These are phyloP conservation scores for Yarrowia osloensis DNA, from an alignment of 805 yeast genomes.

Conservation along the genomic window DNA sequence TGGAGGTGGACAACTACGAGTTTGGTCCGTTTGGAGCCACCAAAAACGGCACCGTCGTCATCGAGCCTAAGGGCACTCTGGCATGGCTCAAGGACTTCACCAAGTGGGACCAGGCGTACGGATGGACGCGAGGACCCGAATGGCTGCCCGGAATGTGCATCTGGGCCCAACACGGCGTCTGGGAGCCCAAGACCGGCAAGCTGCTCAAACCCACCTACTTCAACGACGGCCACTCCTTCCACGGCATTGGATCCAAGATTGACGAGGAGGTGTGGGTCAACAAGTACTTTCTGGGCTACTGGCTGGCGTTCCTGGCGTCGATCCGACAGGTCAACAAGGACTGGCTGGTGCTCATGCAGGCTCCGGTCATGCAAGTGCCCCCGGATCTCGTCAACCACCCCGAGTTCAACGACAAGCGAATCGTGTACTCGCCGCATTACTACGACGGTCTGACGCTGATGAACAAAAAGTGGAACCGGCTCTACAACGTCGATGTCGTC, in stretches of 20 bases:
- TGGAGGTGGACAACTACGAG: slow-evolving; percentile 65
- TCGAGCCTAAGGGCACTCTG: slow-evolving; percentile 64
- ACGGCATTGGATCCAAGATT: slow-evolving; percentile 36
- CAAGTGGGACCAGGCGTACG: slow-evolving; percentile 51
- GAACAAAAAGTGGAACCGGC: slow-evolving; percentile 86
- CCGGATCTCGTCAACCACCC: slow-evolving; percentile 51
- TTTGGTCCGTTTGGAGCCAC: slow-evolving; percentile 71
- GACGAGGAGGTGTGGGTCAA: slow-evolving; percentile 58
- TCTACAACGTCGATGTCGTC: slow-evolving; percentile 82
- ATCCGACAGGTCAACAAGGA: slow-evolving; percentile 52
- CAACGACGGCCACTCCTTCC: slow-evolving; percentile 31
- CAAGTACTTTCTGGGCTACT: slow-evolving; percentile 61
- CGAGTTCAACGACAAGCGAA: slow-evolving; percentile 50
- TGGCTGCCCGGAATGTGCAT: slow-evolving; percentile 79
- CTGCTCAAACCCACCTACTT: slow-evolving; percentile 57
- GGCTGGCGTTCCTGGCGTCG: slow-evolving; percentile 49
- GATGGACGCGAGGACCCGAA: slow-evolving; percentile 59
- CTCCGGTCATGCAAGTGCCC: slow-evolving; percentile 78
- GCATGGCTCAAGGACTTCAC: slow-evolving; percentile 63
- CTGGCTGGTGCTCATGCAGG: slow-evolving; percentile 68
- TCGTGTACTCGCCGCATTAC: slow-evolving; percentile 84
- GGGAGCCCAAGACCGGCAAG: slow-evolving; percentile 45
- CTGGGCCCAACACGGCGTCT: slow-evolving; percentile 75
- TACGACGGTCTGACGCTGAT: slow-evolving; percentile 93
- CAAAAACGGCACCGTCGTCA: slow-evolving; percentile 53